phyloP scores from a whole-genome alignment of 1,284 basidiomycete species.

The Vanrija sp. region DNA sequence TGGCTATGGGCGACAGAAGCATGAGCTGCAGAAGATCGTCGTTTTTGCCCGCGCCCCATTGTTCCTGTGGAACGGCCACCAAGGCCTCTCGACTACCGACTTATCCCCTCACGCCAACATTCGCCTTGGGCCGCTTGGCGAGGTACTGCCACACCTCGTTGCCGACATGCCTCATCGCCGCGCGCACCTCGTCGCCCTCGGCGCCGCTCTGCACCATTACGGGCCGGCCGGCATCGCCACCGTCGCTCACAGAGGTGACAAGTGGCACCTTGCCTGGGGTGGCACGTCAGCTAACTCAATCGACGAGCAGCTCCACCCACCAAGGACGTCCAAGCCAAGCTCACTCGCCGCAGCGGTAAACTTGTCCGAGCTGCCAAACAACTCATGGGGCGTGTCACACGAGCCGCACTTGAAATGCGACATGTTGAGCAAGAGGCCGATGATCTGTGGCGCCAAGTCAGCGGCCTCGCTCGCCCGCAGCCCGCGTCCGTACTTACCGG shows the following conservation, averaged over 20 bases:
- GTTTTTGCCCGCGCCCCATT: too few relatives aligned
- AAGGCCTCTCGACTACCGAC: too few relatives aligned
- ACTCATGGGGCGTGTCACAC: conserved; percentile 65
- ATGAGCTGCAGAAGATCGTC: too few relatives aligned
- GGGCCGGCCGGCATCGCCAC: conserved; percentile 67
- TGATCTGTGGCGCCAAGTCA: conserved; percentile 57
- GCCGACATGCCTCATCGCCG: conserved; percentile 36
- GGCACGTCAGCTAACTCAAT: not conserved
- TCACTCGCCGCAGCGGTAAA: conserved; percentile 64
- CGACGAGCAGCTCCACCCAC: conserved; percentile 41
- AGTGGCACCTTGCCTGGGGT: conserved; percentile 66
- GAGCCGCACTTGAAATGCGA: conserved; percentile 74
- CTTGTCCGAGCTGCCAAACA: conserved; percentile 69
- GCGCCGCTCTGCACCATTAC: conserved; percentile 47
- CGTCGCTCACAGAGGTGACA: conserved; percentile 67
- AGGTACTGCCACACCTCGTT: conserved; percentile 39
- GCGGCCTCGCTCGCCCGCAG: too few relatives aligned
- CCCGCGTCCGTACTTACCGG: conserved; percentile 57
- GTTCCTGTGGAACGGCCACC: too few relatives aligned
- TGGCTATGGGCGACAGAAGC: too few relatives aligned
- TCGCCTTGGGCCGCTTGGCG: conserved; percentile 6
- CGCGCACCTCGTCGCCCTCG: conserved; percentile 36
- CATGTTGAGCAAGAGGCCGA: conserved; percentile 86
- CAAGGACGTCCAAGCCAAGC: conserved; percentile 66
- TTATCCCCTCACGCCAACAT: conserved; percentile 11